These are phyloP conservation scores for Hyphodiscus sp. DNA, from an alignment of 2,329 filamentous ascomycete species.

Conservation along the genomic window DNA sequence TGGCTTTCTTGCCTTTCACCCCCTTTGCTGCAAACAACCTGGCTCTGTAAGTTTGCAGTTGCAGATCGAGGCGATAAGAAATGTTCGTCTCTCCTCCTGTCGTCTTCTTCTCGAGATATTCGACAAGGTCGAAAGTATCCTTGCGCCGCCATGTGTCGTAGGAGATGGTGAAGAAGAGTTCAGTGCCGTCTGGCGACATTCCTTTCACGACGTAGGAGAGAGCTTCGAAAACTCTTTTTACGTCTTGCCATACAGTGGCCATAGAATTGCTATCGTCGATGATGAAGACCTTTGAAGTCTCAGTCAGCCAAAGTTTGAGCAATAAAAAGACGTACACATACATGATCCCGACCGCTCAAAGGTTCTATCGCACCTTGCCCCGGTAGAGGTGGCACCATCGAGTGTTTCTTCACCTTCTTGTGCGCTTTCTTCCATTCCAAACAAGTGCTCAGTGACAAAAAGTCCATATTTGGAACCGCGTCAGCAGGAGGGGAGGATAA, in stretches of 20 bases:
- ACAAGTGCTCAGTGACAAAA: constrained; percentile 19
- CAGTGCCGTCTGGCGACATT: constrained; percentile 22
- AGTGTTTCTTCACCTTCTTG: constrained; percentile 20
- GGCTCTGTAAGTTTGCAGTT: constrained; percentile 14
- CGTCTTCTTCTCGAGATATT: constrained; percentile 11
- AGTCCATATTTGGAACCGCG: constrained; percentile 5
- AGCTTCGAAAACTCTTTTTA: constrained; percentile 21
- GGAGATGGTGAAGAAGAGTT: constrained; percentile 24
- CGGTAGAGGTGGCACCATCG: constrained; percentile 16
- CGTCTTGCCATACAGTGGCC: constrained; percentile 19
- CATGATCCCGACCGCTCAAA: constrained; percentile 26
- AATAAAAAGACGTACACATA: constrained; percentile 8
- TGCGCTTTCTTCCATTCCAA: constrained; percentile 20
- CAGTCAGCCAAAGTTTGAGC: neutral
- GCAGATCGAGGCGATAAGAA: constrained; percentile 14
- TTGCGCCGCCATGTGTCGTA: constrained; percentile 20
- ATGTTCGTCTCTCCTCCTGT: constrained; percentile 16
- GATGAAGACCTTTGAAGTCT: constrained; percentile 22
- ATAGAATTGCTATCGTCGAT: constrained; percentile 28
- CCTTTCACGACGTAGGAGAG: constrained; percentile 27
- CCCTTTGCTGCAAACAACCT: constrained; percentile 9
- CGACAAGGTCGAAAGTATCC: constrained; percentile 17
- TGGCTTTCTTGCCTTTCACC: constrained; percentile 6
- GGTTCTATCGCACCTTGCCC: constrained; percentile 13
- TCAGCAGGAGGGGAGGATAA: neutral